Conservation (phyloP, 352 stramenopile species). For the Phytophthora europaea region DNA sequence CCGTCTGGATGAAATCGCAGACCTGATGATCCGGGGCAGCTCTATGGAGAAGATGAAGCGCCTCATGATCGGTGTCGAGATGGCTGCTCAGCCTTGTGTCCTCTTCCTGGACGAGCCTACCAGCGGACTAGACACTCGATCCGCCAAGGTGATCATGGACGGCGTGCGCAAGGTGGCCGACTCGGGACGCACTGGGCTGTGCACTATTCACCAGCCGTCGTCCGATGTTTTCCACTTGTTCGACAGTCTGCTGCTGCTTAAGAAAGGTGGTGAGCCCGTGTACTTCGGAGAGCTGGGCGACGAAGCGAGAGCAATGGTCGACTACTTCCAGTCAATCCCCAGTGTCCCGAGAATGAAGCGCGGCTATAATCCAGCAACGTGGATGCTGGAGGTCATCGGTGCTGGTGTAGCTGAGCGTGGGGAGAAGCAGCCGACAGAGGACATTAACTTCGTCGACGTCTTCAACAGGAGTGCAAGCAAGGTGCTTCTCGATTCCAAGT, state of each 20-base stretch:
- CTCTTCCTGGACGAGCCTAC: conserved; percentile 83
- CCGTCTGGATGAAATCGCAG: conserved; percentile 36
- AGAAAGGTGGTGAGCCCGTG: conserved; percentile 63
- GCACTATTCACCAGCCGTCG: conserved; percentile 94
- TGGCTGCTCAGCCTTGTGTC: conserved; percentile 81
- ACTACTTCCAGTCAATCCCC: conserved; percentile 79
- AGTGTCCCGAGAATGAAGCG: conserved; percentile 54
- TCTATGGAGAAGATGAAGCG: conserved; percentile 44
- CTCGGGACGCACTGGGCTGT: conserved; percentile 81
- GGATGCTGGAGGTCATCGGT: conserved; percentile 76
- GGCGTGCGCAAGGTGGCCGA: conserved; percentile 89
- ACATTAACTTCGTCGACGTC: conserved; percentile 38
- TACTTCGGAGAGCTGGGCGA: conserved; percentile 62
- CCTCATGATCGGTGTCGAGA: conserved; percentile 85
- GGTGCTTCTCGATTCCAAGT: conserved; percentile 23
- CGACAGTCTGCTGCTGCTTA: conserved; percentile 88
- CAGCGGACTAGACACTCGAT: conserved; percentile 60
- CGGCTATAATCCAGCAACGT: conserved; percentile 76
- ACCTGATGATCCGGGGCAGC: conserved; percentile 39
- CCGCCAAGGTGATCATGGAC: conserved; percentile 48
- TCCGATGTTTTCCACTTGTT: conserved; percentile 91
- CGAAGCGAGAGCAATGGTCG: conserved; percentile 39
- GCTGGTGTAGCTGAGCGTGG: conserved; percentile 48
- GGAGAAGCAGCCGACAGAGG: conserved; percentile 37
- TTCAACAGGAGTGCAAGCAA: conserved; percentile 48